Percentiles rank a stretch among this genome's conserved stretches.
phyloP scores from a whole-genome alignment of 768 basidiomycete species.

The Boletus barrowsii region DNA sequence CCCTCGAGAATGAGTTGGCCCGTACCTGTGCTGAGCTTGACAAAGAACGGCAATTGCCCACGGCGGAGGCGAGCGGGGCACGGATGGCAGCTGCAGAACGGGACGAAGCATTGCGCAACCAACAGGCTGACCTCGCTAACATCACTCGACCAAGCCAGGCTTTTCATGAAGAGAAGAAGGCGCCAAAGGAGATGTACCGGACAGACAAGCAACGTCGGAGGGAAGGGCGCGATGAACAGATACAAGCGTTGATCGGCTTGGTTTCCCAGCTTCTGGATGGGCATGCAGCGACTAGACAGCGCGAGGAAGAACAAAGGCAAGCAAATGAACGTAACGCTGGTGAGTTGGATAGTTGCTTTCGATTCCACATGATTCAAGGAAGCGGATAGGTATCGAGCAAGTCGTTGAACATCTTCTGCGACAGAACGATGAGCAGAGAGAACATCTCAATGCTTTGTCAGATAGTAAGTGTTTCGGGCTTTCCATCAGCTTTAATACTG shows the following conservation, averaged over 20 bases:
- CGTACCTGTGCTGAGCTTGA: conserved; percentile 58
- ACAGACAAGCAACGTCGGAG: conserved; percentile 53
- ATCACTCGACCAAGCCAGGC: conserved; percentile 66
- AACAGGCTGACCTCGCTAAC: conserved; percentile 70
- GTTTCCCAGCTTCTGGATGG: conserved; percentile 58
- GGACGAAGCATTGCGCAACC: conserved; percentile 55
- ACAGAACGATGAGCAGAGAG: no score
- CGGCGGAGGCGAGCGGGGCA: conserved; percentile 58
- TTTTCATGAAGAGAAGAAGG: conserved; percentile 56
- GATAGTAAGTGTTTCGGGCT: conserved; percentile 43
- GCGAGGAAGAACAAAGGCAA: conserved; percentile 51
- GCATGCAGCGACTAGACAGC: conserved; percentile 47
- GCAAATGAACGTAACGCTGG: conserved; percentile 55
- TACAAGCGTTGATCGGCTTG: conserved; percentile 58
- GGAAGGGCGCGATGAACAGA: conserved; percentile 54
- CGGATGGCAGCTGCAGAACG: conserved; percentile 31
- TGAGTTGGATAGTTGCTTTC: conserved; percentile 30
- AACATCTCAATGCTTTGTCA: conserved; percentile 48
- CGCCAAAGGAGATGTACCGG: conserved; percentile 58
- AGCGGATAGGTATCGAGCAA: conserved; percentile 49
- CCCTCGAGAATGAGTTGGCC: conserved; percentile 62
- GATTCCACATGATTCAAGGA: conserved; percentile 4
- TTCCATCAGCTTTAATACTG: conserved; percentile 3
- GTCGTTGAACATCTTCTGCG: conserved; percentile 40
- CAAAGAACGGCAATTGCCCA: conserved; percentile 54